phyloP scores from a whole-genome alignment of 768 basidiomycete genomes.

The Neoboletus subvelutipes region DNA sequence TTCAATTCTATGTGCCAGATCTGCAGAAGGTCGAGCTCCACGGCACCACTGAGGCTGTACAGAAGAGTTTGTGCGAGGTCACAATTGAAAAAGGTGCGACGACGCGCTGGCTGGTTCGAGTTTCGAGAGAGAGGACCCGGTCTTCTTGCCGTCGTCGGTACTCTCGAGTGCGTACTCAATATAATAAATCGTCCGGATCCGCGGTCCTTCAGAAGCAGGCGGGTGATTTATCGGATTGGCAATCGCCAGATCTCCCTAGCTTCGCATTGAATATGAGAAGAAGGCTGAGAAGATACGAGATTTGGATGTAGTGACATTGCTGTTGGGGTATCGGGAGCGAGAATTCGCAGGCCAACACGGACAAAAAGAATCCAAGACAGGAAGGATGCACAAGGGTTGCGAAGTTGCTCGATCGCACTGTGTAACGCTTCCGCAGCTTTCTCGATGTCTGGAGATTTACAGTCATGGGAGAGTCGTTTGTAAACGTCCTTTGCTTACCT shows the following conservation, averaged over 20 bases:
- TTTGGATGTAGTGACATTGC: background rate
- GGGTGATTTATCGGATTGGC: background rate
- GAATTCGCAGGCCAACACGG: background rate
- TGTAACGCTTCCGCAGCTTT: no score
- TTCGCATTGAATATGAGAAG: background rate
- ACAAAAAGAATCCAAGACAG: background rate
- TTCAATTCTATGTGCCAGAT: background rate
- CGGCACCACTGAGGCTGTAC: no score
- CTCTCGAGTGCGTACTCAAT: no score
- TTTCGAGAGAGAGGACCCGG: no score
- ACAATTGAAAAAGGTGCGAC: no score
- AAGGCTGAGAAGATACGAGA: background rate
- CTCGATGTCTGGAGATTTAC: no score
- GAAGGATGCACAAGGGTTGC: background rate
- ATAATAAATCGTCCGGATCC: background rate
- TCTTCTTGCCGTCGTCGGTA: no score
- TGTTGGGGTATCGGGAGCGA: background rate
- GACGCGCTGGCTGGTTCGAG: no score
- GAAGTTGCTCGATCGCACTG: no score
- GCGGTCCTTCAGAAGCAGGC: background rate
- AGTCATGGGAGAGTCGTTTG: no score
- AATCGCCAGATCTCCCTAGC: background rate
- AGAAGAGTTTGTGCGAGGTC: no score
- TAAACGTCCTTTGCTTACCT: no score
- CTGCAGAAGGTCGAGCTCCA: background rate